Conservation (phyloP, 352 stramenopile species). For the Saprolegnia parasitica region DNA sequence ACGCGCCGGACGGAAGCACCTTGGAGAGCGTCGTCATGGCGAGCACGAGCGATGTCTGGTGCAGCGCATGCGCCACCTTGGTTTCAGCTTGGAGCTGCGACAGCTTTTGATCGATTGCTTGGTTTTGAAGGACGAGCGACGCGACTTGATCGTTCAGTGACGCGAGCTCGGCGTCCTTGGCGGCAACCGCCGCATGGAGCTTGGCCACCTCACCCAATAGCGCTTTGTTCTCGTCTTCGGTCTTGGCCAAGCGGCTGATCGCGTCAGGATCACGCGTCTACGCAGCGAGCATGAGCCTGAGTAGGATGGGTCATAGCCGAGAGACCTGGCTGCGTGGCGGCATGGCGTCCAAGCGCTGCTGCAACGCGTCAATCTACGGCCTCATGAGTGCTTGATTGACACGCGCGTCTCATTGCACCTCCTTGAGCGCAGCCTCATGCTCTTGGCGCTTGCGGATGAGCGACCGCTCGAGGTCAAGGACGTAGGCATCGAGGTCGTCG, state of each 20-base stretch:
- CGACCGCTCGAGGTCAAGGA: slow-evolving; percentile 21
- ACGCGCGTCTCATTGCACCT: background rate
- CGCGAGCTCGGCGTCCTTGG: background rate
- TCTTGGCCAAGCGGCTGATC: too few species aligned
- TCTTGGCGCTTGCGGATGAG: slow-evolving; percentile 27
- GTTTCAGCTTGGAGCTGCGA: background rate
- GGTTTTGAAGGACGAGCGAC: background rate
- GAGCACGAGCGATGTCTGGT: background rate
- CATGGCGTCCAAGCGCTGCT: too few species aligned
- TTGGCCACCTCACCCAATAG: background rate
- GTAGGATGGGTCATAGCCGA: too few species aligned
- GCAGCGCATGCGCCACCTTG: background rate
- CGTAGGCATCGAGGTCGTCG: slow-evolving; percentile 24
- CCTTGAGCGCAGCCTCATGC: slow-evolving; percentile 10
- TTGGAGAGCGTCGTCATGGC: background rate
- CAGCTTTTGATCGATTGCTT: background rate
- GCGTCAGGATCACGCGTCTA: background rate
- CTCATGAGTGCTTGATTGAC: background rate
- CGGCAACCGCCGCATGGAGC: background rate
- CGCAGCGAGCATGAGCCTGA: background rate
- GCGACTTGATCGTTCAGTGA: background rate
- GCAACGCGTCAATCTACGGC: background rate
- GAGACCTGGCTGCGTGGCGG: too few species aligned
- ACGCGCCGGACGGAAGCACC: background rate
- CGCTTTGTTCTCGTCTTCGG: background rate